Evolutionary conservation across 1,284 basidiomycete genomes (phyloP).

Genomic region (Ganoderma lingzhi): DNA sequence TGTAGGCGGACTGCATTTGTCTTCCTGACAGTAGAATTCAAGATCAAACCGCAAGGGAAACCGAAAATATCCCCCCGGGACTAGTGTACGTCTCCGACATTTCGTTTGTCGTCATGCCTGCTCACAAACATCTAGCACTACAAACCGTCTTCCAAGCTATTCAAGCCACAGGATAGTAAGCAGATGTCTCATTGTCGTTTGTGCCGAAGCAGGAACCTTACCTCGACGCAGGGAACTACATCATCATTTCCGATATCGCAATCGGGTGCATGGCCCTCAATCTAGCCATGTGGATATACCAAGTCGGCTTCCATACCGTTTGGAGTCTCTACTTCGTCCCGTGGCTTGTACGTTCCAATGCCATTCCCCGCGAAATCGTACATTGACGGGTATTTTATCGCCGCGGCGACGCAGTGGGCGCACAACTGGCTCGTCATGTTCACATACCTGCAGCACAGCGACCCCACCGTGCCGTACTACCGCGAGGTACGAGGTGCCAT

Average conservation of each 20-base stretch:
- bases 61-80: conserved; percentile 44
- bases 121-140: conserved; percentile 42
- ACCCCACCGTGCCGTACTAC: conserved; percentile 52
- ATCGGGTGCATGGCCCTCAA: conserved; percentile 53
- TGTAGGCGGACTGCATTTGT: background rate
- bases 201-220: background rate
- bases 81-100: conserved; percentile 38
- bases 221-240: conserved; percentile 35
- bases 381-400: background rate
- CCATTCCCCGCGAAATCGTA: background rate
- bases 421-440: conserved; percentile 49
- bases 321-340: conserved; percentile 57
- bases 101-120: background rate
- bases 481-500: conserved; percentile 35
- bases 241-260: conserved; percentile 66
- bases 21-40: background rate
- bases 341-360: conserved; percentile 54
- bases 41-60: conserved; percentile 47
- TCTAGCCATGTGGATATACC: conserved; percentile 51
- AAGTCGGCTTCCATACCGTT: conserved; percentile 35
- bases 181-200: background rate
- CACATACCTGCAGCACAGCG: conserved; percentile 53
- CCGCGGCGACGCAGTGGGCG: conserved; percentile 32
- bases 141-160: conserved; percentile 42
- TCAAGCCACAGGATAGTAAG: conserved; percentile 42